Conservation (phyloP, 306 rosid genomes). For the Cajanus cajan region DNA sequence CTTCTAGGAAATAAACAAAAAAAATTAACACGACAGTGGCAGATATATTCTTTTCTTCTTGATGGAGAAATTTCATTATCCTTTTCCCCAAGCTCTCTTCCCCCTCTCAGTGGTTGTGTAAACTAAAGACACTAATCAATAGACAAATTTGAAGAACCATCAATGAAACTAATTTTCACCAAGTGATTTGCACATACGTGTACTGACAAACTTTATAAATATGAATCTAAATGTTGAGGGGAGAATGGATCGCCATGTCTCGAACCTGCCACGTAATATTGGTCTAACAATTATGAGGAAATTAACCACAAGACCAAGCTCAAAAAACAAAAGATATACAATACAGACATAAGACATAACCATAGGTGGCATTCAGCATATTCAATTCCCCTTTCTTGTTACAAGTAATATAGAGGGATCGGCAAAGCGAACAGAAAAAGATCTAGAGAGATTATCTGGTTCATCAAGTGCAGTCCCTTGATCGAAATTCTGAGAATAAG, state of each 20-base stretch:
- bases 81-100: neutral
- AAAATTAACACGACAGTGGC: neutral
- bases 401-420: conserved; percentile 48
- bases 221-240: neutral
- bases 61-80: neutral
- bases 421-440: conserved; percentile 45
- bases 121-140: neutral
- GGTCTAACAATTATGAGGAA: neutral
- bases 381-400: conserved; percentile 25
- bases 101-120: neutral
- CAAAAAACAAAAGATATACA: neutral
- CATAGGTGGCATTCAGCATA: neutral
- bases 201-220: neutral
- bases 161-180: neutral
- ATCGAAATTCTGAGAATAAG: conserved; percentile 69
- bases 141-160: neutral
- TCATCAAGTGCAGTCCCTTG: conserved; percentile 44
- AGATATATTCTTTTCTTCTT: neutral
- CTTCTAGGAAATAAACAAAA: neutral
- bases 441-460: conserved; percentile 44
- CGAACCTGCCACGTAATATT: neutral
- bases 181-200: neutral
- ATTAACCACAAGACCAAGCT: neutral
- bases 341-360: neutral
- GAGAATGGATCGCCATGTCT: neutral